These are phyloP conservation scores for Linnemannia elongata DNA, from an alignment of 192 early-diverging fungal species.

Conservation along the genomic window DNA sequence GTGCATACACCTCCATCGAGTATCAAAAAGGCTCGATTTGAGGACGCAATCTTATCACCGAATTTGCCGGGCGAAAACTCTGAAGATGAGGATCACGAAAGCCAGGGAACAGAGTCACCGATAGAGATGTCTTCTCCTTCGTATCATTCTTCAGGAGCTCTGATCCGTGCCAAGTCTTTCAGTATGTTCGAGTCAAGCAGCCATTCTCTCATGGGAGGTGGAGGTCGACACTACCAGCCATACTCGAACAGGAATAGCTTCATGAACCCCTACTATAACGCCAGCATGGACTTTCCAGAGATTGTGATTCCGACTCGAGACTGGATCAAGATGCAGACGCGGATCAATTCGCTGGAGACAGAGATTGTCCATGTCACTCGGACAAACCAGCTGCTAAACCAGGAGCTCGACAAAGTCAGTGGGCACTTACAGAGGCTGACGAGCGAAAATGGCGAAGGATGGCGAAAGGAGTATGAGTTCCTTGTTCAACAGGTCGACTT, in stretches of 20 bases:
- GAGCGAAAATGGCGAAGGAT: slow-evolving; percentile 27
- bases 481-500: slow-evolving; percentile 49
- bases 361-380: slow-evolving; percentile 26
- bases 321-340: slow-evolving; percentile 48
- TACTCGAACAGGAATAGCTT: not conserved
- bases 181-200: slow-evolving; percentile 28
- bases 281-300: not conserved
- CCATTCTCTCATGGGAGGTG: not conserved
- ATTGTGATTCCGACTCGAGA: slow-evolving; percentile 35
- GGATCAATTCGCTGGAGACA: slow-evolving; percentile 37
- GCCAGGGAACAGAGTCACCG: not conserved
- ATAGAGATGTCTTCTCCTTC: slow-evolving; percentile 1
- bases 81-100: not conserved
- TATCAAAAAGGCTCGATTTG: not conserved
- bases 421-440: slow-evolving; percentile 28
- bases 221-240: not conserved
- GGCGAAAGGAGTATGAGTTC: slow-evolving; percentile 43
- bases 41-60: not conserved
- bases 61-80: not conserved
- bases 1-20: not conserved
- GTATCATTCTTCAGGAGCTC: not conserved
- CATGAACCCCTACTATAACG: not conserved
- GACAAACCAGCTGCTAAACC: slow-evolving; percentile 36
- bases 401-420: slow-evolving; percentile 49
- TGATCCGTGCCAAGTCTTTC: slow-evolving; percentile 29